These are phyloP conservation scores for Nakaseomyces nivariensis DNA, from an alignment of 1,139 yeast species.

Conservation along the genomic window DNA sequence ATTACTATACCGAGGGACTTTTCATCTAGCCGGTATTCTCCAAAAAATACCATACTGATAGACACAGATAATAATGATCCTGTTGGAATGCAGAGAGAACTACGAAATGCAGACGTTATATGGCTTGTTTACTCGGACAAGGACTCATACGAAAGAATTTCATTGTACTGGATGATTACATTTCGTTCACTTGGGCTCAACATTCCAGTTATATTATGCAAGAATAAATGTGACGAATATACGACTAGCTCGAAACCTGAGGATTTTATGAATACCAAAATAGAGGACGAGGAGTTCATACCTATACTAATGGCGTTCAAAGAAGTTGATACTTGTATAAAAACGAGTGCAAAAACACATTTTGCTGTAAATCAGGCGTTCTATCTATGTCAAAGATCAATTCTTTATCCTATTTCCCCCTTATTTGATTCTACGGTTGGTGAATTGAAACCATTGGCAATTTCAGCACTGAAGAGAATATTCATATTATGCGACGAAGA, in stretches of 20 bases:
- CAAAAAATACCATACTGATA: constrained; percentile 58
- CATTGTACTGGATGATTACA: constrained; percentile 89
- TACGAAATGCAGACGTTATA: constrained; percentile 79
- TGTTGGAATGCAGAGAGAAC: constrained; percentile 52
- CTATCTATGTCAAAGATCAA: constrained; percentile 84
- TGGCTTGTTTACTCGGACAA: constrained; percentile 91
- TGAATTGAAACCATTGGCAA: constrained; percentile 64
- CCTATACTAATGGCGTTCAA: constrained; percentile 84
- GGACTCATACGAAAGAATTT: constrained; percentile 83
- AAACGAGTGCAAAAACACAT: constrained; percentile 74
- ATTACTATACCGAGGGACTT: constrained; percentile 67
- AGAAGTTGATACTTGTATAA: constrained; percentile 83
- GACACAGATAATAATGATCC: constrained; percentile 72
- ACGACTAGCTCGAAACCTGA: constrained; percentile 22
- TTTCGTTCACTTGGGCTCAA: constrained; percentile 89
- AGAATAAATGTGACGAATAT: constrained; percentile 60
- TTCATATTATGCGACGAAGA: constrained; percentile 81
- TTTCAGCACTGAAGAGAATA: constrained; percentile 65
- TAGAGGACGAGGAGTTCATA: constrained; percentile 61
- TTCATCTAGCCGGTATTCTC: constrained; percentile 48
- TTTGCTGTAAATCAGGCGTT: constrained; percentile 83
- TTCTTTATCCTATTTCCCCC: constrained; percentile 90
- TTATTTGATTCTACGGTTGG: constrained; percentile 88
- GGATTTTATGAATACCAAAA: constrained; percentile 20
- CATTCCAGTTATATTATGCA: constrained; percentile 81